Evolutionary conservation across 1,284 basidiomycete genomes (phyloP).

Genomic region (Mycena citricolor): DNA sequence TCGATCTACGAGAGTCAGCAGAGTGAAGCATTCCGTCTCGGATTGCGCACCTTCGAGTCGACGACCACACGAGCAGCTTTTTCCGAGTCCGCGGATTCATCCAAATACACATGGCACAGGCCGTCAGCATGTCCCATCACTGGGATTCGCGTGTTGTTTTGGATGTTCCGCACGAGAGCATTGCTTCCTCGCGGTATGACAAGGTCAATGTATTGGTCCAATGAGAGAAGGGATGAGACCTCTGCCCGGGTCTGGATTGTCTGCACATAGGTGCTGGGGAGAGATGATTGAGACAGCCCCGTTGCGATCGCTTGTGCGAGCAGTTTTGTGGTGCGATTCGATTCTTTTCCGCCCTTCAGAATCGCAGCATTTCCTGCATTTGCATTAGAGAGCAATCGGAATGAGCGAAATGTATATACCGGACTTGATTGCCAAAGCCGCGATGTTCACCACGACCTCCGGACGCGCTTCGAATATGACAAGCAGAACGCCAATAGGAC

Average conservation of each 20-base stretch:
- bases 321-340: conserved; percentile 72
- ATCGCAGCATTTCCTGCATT: conserved; percentile 87
- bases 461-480: conserved; percentile 98
- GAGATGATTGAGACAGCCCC: conserved; percentile 70
- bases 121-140: conserved; percentile 99
- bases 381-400: neutral
- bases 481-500: conserved; percentile 94
- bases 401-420: conserved; percentile 55
- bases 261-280: conserved; percentile 87
- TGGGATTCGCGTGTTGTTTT: conserved; percentile 88
- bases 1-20: conserved; percentile 65
- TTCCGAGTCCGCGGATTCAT: conserved; percentile 74
- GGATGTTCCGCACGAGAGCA: conserved; percentile 85
- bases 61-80: conserved; percentile 83
- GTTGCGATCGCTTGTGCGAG: conserved; percentile 79
- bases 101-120: conserved; percentile 87
- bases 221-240: conserved; percentile 81
- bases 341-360: conserved; percentile 96
- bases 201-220: conserved; percentile 93
- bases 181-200: conserved; percentile 97
- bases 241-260: conserved; percentile 91
- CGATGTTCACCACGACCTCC: conserved; percentile 98
- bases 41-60: conserved; percentile 90
- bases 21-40: too few relatives aligned
- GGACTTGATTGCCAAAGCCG: conserved; percentile 93